Percentiles rank a stretch among this genome's conserved stretches.
Evolutionary conservation across 768 basidiomycete species (phyloP).

Genomic region (Boletus rubropictus): DNA sequence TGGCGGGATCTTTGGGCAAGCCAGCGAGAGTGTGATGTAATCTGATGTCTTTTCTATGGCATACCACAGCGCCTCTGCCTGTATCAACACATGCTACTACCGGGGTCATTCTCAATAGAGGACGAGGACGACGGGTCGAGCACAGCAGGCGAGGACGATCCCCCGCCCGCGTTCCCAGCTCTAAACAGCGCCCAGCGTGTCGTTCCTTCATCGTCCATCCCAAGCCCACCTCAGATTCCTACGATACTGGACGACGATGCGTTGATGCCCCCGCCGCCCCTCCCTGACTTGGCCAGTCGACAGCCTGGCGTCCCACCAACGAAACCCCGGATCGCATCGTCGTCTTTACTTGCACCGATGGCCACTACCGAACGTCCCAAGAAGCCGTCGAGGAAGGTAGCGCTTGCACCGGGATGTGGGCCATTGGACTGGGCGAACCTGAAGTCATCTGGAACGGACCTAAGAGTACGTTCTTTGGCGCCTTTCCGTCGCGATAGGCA

Average conservation of each 20-base stretch:
- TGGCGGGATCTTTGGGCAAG: background rate
- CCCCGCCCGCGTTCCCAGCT: slow-evolving; percentile 70
- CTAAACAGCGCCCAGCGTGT: slow-evolving; percentile 67
- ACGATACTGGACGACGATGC: slow-evolving; percentile 40
- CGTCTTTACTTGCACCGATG: slow-evolving; percentile 50
- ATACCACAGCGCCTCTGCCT: slow-evolving; percentile 12
- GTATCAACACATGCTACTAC: slow-evolving; percentile 4
- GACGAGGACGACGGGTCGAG: slow-evolving; percentile 38
- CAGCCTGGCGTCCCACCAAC: slow-evolving; percentile 28
- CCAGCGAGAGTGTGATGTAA: background rate
- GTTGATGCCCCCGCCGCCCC: slow-evolving; percentile 49
- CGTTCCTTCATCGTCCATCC: slow-evolving; percentile 17
- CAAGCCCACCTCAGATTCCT: slow-evolving; percentile 12
- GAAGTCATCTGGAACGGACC: slow-evolving; percentile 73
- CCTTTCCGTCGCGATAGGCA: background rate
- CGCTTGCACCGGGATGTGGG: slow-evolving; percentile 84
- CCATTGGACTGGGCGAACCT: slow-evolving; percentile 91
- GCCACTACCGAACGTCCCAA: slow-evolving; percentile 55
- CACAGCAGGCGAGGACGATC: slow-evolving; percentile 45
- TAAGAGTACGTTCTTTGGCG: slow-evolving; percentile 49
- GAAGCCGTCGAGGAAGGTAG: slow-evolving; percentile 73
- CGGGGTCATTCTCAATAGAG: slow-evolving; percentile 20
- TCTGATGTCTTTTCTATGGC: slow-evolving; percentile 55
- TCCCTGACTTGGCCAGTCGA: slow-evolving; percentile 36
- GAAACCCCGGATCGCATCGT: slow-evolving; percentile 28